Evolutionary conservation across 1,284 basidiomycete genomes (phyloP), one percentile per base, ranked within the genome.

Genomic region (Cryptococcus deneoformans): DNA sequence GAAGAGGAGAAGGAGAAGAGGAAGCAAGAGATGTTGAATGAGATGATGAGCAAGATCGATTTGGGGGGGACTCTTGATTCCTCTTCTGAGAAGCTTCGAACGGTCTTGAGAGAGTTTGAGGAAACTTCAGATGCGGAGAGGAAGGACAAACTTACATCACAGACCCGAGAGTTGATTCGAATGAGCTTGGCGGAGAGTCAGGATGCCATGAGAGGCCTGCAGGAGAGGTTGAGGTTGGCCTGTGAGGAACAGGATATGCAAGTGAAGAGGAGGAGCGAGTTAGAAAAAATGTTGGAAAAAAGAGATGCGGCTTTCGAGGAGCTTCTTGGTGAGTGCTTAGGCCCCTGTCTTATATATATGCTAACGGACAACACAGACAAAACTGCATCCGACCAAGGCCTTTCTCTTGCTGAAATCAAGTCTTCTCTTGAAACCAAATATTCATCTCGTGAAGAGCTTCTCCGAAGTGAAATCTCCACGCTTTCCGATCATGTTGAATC

Each of bases 41-140:
- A 95, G 66, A 96, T 99, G 92, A 97, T 99, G 94, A 92, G 94
- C 61, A 95, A 96, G 78, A 96, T 99, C 70, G 94, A 94, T 80
- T 85, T 89, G 67, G 73, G 73, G 40, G 70, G 71, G 11, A 59
- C 66, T 2, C 57, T 59, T 9, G 66, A 72, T 38, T 61, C 65
- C 1, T 54, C 71, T 3, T 66, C 67, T 16, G 74, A 74, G 50
- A 73, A 75, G 53, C 65, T 78, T 8, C 71, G 71, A 16, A 62
- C 68, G 38, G 59, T 73, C 3, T 65, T 77, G 35, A 67, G 69
- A 52, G 61, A 70, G 16, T 63, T 78, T 29, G 76, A 77, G 42
- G 51, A 52, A n/a, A 35, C 59, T 34, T 56, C 56, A 42, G 67
- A 72, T 38, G 53, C 53, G 12, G 51, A 44, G 37, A 42, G 52